Evolutionary conservation across 345 rosid genomes (phyloP).

Genomic region (Cardamine chenopodiifolia): DNA sequence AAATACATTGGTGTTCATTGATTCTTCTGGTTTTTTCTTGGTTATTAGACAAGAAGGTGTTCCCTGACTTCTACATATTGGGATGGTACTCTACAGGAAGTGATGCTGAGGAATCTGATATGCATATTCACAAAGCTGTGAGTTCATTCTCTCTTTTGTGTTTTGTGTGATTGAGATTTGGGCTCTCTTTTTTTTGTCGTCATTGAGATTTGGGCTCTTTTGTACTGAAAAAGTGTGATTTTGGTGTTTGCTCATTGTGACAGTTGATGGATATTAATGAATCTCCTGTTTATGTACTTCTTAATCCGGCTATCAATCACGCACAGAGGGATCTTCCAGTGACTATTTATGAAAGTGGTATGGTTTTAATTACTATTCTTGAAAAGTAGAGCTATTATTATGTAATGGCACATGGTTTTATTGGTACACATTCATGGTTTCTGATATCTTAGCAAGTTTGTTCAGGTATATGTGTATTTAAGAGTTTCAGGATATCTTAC

Average conservation of each 20-base stretch:
- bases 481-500: neutral
- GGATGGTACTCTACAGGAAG: constrained; percentile 98
- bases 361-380: neutral
- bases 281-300: constrained; percentile 88
- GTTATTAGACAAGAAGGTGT: constrained; percentile 64
- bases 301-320: constrained; percentile 83
- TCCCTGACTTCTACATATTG: constrained; percentile 78
- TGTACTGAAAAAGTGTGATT: neutral
- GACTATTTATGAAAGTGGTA: constrained; percentile 90
- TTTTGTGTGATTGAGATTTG: neutral
- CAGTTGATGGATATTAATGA: constrained; percentile 99
- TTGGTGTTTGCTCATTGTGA: neutral
- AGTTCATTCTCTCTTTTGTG: constrained; percentile 29
- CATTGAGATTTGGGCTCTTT: neutral
- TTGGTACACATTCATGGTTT: neutral
- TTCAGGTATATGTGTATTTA: neutral
- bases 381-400: neutral
- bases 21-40: neutral
- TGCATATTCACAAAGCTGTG: constrained; percentile 93
- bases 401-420: neutral
- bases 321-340: constrained; percentile 94
- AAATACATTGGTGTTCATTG: no score
- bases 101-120: constrained; percentile 86
- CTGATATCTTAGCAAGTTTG: constrained; percentile 6
- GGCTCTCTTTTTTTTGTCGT: neutral